Base-by-base conservation (phyloP, 1,284 basidiomycete species). In the Fistulina hepatica region DNA sequence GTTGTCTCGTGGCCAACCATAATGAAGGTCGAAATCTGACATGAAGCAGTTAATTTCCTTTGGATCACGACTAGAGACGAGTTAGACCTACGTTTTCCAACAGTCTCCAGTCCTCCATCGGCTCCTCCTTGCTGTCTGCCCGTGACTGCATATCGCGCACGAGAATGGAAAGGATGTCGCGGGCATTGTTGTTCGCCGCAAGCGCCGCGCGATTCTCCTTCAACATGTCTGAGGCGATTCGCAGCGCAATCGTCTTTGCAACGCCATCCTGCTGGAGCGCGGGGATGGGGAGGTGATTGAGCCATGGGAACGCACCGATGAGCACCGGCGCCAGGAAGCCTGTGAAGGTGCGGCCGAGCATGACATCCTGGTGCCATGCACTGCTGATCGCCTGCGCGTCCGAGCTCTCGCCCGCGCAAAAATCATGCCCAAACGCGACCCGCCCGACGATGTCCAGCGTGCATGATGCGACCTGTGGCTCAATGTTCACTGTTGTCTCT, bases 1-100 rank as follows among this genome's bases (percentile, higher is more conserved):
- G 62, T 67, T 12, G 65, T 63, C 37, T 63, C 61, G 43, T 59
- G 57, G 4, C 61, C 61, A 9, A 56, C 58, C 35, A 61, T 50
- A 2, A 48, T 51, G n/a, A 27, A 30, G 31, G 11, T 21, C 21
- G 16, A 25, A 36, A 30, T 33, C 25, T 25, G 22, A 19, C 38
- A 16, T 26, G 19, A n/a, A 39, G n/a, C 23, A 34, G 11, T 15
- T 8, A 33, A 7, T 15, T 12, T 6, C 5, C 12, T 24, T 25
- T 17, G 15, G 7, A 36, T 3, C 8, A 27, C 22, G 10, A 34
- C 15, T 26, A 33, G 9, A 35, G 32, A 22, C 8, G 10, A 11
- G 12, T 23, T 3, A 21, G 12, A 46, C 50, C 12, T 27, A 56
- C 55, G 40, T 56, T 56, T 33, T 56, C 54, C 6, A 56, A 40